Percentiles rank a stretch among this genome's conserved stretches.
Evolutionary conservation across 1,139 yeast species (phyloP).

Genomic region (Wickerhamomyces sp.): DNA sequence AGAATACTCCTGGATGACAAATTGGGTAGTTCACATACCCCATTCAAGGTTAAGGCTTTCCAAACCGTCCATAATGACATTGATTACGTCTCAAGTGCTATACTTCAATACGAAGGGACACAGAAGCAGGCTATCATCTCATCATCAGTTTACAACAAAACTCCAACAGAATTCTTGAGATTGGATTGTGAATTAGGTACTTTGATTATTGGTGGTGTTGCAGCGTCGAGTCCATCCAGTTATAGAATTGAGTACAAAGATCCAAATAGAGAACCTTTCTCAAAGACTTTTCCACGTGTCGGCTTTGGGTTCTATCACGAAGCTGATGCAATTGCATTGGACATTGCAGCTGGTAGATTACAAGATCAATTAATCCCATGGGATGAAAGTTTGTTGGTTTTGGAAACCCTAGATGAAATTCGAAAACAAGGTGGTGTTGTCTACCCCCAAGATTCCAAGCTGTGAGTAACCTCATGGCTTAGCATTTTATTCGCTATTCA

Average conservation of each 20-base stretch:
- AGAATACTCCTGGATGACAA: not conserved
- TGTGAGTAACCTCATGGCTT: too few species aligned
- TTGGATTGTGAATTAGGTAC: constrained; percentile 29
- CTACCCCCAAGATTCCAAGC: constrained; percentile 27
- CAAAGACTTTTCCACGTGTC: not conserved
- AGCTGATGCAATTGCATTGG: constrained; percentile 45
- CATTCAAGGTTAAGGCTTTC: constrained; percentile 13
- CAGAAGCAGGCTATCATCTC: constrained; percentile 24
- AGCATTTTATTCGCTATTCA: too few species aligned
- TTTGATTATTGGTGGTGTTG: constrained; percentile 22
- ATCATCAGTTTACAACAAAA: constrained; percentile 22
- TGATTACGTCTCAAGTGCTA: not conserved
- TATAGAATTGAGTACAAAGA: constrained; percentile 15
- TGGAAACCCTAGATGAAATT: constrained; percentile 40
- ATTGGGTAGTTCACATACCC: not conserved
- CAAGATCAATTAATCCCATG: constrained; percentile 36
- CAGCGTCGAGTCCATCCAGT: constrained; percentile 24
- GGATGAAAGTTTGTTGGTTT: constrained; percentile 38
- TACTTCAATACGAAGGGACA: constrained; percentile 17
- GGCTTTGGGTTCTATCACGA: constrained; percentile 45
- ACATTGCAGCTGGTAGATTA: constrained; percentile 31
- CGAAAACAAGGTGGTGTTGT: constrained; percentile 37
- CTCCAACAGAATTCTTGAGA: constrained; percentile 14
- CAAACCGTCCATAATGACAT: not conserved
- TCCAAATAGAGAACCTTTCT: not conserved